Conservation (phyloP, 2,329 filamentous ascomycete genomes). For the Diaporthe amygdali region DNA sequence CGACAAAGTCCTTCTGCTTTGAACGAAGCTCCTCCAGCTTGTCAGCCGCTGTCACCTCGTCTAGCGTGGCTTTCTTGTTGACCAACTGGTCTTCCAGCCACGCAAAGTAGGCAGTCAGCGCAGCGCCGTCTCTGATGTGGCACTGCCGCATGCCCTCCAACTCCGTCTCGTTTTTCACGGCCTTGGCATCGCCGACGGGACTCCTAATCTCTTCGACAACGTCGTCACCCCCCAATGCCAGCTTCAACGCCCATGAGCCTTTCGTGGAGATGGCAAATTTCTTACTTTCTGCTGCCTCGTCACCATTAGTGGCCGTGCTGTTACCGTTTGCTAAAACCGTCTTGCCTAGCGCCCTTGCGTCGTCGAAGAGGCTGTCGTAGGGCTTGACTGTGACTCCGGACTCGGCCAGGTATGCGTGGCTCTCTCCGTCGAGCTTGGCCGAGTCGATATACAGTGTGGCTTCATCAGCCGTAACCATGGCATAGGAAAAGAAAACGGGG, state of each 20-base stretch:
- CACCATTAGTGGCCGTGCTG: neutral
- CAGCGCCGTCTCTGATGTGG: constrained; percentile 91
- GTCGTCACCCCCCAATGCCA: constrained; percentile 83
- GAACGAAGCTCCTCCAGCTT: constrained; percentile 81
- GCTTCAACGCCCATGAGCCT: constrained; percentile 90
- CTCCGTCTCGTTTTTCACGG: constrained; percentile 90
- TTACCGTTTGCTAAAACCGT: constrained; percentile 38
- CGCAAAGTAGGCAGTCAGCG: constrained; percentile 89
- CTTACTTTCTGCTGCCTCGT: constrained; percentile 40
- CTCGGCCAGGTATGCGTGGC: constrained; percentile 70
- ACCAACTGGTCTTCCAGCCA: constrained; percentile 93
- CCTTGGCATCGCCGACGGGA: constrained; percentile 88
- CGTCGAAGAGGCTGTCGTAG: constrained; percentile 81
- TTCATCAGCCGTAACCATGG: constrained; percentile 77
- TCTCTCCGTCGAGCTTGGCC: constrained; percentile 74
- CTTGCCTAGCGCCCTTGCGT: constrained; percentile 69
- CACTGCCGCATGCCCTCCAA: constrained; percentile 92
- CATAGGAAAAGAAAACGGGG: constrained; percentile 98
- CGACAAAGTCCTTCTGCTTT: constrained; percentile 76
- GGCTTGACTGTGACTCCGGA: constrained; percentile 77
- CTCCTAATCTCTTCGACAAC: constrained; percentile 87
- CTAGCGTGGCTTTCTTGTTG: constrained; percentile 73
- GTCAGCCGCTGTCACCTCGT: constrained; percentile 91
- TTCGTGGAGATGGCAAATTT: constrained; percentile 89
- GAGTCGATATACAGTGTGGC: constrained; percentile 86